phyloP scores from a whole-genome alignment of 139 green algal genomes.

The Micractinium conductrix region DNA sequence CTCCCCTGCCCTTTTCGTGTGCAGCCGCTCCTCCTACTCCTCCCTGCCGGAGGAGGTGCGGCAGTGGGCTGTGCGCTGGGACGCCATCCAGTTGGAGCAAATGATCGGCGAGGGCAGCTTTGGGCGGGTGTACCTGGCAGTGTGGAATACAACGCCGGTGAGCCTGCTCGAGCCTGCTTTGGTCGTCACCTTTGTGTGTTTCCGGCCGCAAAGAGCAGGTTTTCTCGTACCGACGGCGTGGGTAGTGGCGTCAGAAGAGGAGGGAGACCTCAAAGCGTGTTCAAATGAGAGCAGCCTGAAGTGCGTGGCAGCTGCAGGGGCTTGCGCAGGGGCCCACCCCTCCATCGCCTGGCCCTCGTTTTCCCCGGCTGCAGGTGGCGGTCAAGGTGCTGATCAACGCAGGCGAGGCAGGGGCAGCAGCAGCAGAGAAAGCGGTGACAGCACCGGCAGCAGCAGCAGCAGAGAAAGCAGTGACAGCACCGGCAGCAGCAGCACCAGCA shows the following conservation, averaged over 20 bases:
- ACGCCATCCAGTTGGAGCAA: conserved; percentile 1
- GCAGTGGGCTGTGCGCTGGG: conserved; percentile 8
- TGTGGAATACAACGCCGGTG: conserved; percentile 2
- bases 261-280: no score
- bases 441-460: neutral
- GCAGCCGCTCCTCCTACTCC: no score
- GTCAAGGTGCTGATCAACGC: conserved; percentile 8
- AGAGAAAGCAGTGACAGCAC: neutral
- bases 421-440: neutral
- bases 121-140: neutral
- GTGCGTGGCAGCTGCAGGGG: no score
- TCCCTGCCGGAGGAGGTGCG: neutral
- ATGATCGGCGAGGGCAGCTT: neutral
- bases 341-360: no score
- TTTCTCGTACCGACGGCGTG: no score
- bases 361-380: neutral
- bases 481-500: neutral
- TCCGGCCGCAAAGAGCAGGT: no score
- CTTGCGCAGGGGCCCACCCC: no score
- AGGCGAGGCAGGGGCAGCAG: neutral
- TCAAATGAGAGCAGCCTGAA: no score
- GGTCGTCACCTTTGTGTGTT: no score
- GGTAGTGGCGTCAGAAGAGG: no score
- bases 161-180: no score
- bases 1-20: no score